phyloP scores from a whole-genome alignment of 2,329 filamentous ascomycete genomes.

The Fusarium coicis region DNA sequence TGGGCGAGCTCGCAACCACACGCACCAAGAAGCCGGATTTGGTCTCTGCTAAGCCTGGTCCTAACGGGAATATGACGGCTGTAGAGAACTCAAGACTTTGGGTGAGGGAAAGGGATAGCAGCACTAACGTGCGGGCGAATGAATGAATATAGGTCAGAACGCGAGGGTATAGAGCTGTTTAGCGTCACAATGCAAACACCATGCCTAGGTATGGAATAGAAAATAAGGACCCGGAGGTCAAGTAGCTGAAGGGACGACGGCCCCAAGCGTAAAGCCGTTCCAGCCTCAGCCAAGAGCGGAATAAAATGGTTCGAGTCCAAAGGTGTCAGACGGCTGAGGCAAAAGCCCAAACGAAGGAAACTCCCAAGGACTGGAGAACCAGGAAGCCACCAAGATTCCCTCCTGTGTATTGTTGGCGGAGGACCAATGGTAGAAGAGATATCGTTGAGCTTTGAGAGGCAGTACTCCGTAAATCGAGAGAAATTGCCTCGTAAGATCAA shows the following conservation, averaged over 20 bases:
- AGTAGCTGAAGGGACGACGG: slow-evolving; percentile 2
- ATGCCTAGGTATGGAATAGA: not conserved
- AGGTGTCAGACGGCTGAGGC: slow-evolving; percentile 10
- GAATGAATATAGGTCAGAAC: not conserved
- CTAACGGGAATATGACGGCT: slow-evolving; percentile 31
- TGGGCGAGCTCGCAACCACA: slow-evolving; percentile 14
- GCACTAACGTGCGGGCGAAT: not conserved
- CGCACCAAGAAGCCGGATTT: slow-evolving; percentile 39
- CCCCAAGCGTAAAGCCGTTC: not conserved
- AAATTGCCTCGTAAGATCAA: not conserved
- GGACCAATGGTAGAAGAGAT: slow-evolving; percentile 4
- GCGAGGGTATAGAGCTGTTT: not conserved
- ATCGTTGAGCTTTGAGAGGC: slow-evolving; percentile 6
- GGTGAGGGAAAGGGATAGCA: slow-evolving; percentile 1
- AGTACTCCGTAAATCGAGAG: not conserved
- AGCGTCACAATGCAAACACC: not conserved
- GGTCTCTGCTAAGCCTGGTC: slow-evolving; percentile 26
- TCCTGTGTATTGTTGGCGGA: not conserved
- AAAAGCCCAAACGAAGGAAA: slow-evolving; percentile 16
- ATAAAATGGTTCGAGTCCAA: slow-evolving; percentile 1
- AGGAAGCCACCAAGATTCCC: not conserved
- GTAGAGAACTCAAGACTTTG: slow-evolving; percentile 16
- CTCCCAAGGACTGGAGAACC: not conserved
- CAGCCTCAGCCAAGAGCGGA: slow-evolving; percentile 1
- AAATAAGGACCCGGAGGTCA: not conserved